Evolutionary conservation across 2,329 filamentous ascomycete species (phyloP), one percentile per base, ranked within the genome.

Genomic region (Coleophoma cylindrospora): DNA sequence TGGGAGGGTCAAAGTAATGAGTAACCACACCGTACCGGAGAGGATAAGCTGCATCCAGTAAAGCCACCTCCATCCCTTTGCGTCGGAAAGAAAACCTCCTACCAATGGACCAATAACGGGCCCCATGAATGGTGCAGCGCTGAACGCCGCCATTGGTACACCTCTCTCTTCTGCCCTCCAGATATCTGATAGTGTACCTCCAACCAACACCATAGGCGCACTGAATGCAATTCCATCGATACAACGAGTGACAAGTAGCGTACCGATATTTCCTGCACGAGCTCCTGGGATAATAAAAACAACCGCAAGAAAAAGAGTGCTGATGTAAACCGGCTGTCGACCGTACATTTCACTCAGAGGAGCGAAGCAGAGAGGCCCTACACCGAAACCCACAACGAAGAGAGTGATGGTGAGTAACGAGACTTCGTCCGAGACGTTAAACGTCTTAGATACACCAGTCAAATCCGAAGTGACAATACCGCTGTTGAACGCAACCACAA

Each of bases 1-100:
- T 1, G 89, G 89, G 0, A 95, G 85, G n/a, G 89, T 94, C 68
- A 95, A 91, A 27, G 85, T 86, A 67, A 94, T 91, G 52, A 92
- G 65, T 15, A 86, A 53, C 81, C 86, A 94, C 58, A 86, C 79
- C 45, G 84, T 64, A 13, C 75, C 83, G 22, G 86, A 74, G 12
- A 94, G 64, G 61, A 95, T 95, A 10, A 94, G 73, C 62, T 92
- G 88, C 58, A 95, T 80, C 86, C 87, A 92, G 72, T 94, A 94
- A 0, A 94, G 74, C 87, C 88, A 94, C 57, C 89, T 74, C 89
- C 89, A 94, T 37, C 85, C 85, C 0, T 74, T 69, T 0, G 78
- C 80, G 57, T 91, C 86, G 8, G 79, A 77, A 2, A 94, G 73
- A 64, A 83, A 95, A 10, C 89, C 90, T 38, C 36, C 13, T 4